Evolutionary conservation across 2,329 filamentous ascomycete genomes (phyloP), one percentile per base, ranked within the genome.

Genomic region (Diaporthe citri): DNA sequence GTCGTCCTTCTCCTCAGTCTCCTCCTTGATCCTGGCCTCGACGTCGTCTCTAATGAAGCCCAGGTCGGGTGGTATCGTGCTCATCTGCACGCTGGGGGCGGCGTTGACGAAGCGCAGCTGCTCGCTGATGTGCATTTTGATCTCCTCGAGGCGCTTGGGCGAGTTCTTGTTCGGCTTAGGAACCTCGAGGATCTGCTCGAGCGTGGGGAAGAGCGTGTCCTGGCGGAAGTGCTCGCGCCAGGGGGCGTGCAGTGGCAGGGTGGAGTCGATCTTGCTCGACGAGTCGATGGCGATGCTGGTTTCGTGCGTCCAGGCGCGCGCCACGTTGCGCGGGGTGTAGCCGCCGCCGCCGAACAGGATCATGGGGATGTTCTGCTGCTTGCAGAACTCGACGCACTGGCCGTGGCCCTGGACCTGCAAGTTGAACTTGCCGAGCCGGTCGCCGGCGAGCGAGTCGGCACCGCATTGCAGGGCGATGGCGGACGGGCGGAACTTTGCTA

Each of bases 401-500:
- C 95, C 96, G 84, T 99, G 97, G 20, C 96, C 96, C 82, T 95
- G 93, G 76, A 99, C 97, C 83, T 98, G 97, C 76, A 99, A 91
- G 82, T 98, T 99, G 89, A 99, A 99, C 77, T 95, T 93, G 66
- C 97, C 97, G 0, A 99, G 90, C 31, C 97, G 91, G 84, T 99
- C 97, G 77, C 97, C 96, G 52, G 96, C 96, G 0, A 99, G 90
- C 55, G 94, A 97, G 87, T 99, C 97, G 59, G 96, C 97, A 75
- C 97, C 97, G 82, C 97, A 98, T 84, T 99, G 97, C 2, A 99
- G 88, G 9, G 97, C 96, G 80, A 99, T 97, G 59, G 95, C 96
- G 70, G 92, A 91, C 0, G 97, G 97, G n/a, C 92, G 92, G 86
- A 97, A 99, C 77, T 92, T 93, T 62, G 94, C 90, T 71, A 98